phyloP scores from a whole-genome alignment of 176 grass and related monocot species.

The Coix lacrymajobi region DNA sequence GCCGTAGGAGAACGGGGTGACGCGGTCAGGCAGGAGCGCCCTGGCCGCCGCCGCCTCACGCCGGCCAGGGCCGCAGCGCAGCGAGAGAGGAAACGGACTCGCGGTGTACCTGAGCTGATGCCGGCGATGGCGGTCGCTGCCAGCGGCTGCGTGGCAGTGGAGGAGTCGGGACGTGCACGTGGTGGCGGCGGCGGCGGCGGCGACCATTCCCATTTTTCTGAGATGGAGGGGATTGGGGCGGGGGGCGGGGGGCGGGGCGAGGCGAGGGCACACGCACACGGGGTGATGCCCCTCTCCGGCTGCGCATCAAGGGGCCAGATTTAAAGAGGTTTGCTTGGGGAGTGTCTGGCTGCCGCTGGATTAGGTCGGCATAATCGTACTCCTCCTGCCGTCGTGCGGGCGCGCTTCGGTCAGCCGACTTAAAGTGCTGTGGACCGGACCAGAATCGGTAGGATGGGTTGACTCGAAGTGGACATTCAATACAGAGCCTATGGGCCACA shows the following conservation, averaged over 20 bases:
- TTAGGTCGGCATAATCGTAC: slow-evolving; percentile 5
- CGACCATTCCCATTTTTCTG: background rate
- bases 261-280: background rate
- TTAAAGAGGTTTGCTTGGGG: slow-evolving; percentile 23
- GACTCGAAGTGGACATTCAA: background rate
- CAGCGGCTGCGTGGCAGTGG: background rate
- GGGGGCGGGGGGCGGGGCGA: background rate
- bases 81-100: background rate
- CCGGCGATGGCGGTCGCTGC: background rate
- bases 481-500: background rate
- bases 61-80: slow-evolving; percentile 8
- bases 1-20: slow-evolving; percentile 15
- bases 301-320: slow-evolving; percentile 23
- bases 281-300: slow-evolving; percentile 5
- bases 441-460: background rate
- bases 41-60: background rate
- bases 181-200: slow-evolving; percentile 24
- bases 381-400: background rate
- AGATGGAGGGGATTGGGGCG: background rate
- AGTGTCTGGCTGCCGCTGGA: slow-evolving; percentile 15
- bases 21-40: slow-evolving; percentile 26
- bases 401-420: background rate
- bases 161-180: background rate
- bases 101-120: background rate
- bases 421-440: background rate